Percentiles rank a stretch among this genome's conserved stretches.
These are phyloP conservation scores for Macroventuria anomochaeta DNA, from an alignment of 2,329 filamentous ascomycete species.

Conservation along the genomic window DNA sequence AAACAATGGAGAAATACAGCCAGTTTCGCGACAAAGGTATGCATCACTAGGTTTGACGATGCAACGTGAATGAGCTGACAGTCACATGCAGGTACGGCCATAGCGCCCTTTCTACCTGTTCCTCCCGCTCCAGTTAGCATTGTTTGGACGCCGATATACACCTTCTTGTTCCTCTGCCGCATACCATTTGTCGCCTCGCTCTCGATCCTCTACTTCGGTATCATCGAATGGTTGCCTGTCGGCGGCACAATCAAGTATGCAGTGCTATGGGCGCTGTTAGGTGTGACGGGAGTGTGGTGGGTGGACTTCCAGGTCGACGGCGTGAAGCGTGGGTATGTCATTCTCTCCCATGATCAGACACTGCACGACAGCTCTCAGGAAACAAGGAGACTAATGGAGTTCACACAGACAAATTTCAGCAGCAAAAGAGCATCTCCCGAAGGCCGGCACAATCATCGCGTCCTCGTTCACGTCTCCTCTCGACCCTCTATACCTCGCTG, in stretches of 20 bases:
- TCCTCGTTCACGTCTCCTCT: conserved; percentile 91
- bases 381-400: conserved; percentile 4
- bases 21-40: conserved; percentile 89
- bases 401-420: conserved; percentile 25
- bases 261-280: conserved; percentile 84
- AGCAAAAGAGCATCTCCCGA: conserved; percentile 69
- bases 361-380: not conserved
- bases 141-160: conserved; percentile 68
- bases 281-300: conserved; percentile 95
- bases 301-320: conserved; percentile 97
- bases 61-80: conserved; percentile 21
- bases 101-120: conserved; percentile 92
- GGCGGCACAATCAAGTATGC: conserved; percentile 76
- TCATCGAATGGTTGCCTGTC: conserved; percentile 83
- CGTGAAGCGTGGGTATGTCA: conserved; percentile 79
- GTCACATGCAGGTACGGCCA: conserved; percentile 76
- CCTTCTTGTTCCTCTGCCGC: conserved; percentile 79
- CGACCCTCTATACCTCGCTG: conserved; percentile 91
- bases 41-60: not conserved
- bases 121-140: conserved; percentile 67
- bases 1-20: conserved; percentile 87
- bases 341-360: not conserved
- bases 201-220: conserved; percentile 73
- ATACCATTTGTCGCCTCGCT: conserved; percentile 77
- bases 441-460: conserved; percentile 81